Evolutionary conservation across 495 filamentous ascomycete species (phyloP), one percentile per base, ranked within the genome.

Genomic region (Xylaria grammica): DNA sequence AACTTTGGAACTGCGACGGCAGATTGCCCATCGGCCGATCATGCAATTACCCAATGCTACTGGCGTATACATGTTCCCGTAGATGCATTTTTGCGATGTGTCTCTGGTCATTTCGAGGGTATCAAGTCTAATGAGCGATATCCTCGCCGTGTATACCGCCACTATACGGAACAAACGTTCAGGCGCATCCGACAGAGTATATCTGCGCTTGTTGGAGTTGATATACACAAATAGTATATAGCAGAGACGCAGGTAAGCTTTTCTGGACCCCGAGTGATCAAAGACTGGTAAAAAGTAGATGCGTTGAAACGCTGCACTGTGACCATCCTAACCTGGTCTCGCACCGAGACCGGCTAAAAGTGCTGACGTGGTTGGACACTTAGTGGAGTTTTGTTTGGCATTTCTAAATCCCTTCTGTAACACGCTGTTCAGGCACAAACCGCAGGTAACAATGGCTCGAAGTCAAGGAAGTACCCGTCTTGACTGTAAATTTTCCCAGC

Each of bases 231-330:
- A 32, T 36, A 10, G 13, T 3, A 42, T 9, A 9, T 15, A 3
- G 15, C 17, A 42, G 13, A 9, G 40, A 42, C 13, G 40, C 40
- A 24, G 48, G 36, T 34, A 29, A 49, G 26, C 38, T 42, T 62
- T 36, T 20, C 60, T 53, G 22, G 49, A 40, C 38, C 49, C 60
- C 45, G 20, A 34, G 20, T n/a, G 24, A 34, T 44, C 24, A 51
- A 32, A 52, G 53, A 24, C 10, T 17, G 24, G 32, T 26, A 55
- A 19, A 30, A 19, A 36, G 51, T 15, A 45, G 60, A 46, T 46
- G 60, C 60, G 60, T 63, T 63, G 60, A 55, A 55, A 63, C 51
- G 60, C 50, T 63, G 60, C 60, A 48, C 40, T 63, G 50, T 50
- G 50, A 63, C 60, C 40, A 63, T 62, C 49, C 60, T 54, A 55